Evolutionary conservation across 306 rosid genomes (phyloP).

Genomic region (Casuarina glauca): DNA sequence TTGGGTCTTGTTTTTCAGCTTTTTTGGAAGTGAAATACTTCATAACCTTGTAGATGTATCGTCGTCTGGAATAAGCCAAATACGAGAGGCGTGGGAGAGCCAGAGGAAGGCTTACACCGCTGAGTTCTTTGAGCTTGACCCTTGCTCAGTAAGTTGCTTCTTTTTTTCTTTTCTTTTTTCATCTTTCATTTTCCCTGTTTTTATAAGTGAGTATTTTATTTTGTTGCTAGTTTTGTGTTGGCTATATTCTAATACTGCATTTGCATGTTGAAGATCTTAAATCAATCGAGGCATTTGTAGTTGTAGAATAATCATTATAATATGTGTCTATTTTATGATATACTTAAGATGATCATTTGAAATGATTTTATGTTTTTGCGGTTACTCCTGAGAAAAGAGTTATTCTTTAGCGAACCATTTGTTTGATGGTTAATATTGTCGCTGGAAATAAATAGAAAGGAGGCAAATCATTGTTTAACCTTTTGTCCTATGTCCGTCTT

Average conservation of each 20-base stretch:
- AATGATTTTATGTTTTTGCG: no score
- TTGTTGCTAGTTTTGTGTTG: neutral
- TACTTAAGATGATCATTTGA: no score
- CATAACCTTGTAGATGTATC: slow-evolving; percentile 50
- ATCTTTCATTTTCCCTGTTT: neutral
- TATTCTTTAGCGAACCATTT: neutral
- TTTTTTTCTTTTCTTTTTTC: neutral
- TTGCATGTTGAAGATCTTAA: no score
- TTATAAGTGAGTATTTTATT: neutral
- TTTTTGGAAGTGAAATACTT: neutral
- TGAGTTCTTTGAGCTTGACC: slow-evolving; percentile 79
- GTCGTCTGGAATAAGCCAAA: slow-evolving; percentile 63
- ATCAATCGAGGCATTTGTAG: neutral
- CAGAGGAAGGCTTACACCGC: slow-evolving; percentile 61
- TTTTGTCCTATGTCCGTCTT: neutral
- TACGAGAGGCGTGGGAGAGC: slow-evolving; percentile 77
- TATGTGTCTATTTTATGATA: no score
- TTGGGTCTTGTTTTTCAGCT: neutral
- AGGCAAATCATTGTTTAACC: neutral
- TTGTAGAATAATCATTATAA: no score
- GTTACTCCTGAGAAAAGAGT: no score
- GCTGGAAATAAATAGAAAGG: neutral
- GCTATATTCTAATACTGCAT: neutral
- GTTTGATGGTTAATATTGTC: neutral
- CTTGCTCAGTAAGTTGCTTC: slow-evolving; percentile 55